Conservation (phyloP, 371 early-diverging fungal genomes). For the Haplosporangium sp. region DNA sequence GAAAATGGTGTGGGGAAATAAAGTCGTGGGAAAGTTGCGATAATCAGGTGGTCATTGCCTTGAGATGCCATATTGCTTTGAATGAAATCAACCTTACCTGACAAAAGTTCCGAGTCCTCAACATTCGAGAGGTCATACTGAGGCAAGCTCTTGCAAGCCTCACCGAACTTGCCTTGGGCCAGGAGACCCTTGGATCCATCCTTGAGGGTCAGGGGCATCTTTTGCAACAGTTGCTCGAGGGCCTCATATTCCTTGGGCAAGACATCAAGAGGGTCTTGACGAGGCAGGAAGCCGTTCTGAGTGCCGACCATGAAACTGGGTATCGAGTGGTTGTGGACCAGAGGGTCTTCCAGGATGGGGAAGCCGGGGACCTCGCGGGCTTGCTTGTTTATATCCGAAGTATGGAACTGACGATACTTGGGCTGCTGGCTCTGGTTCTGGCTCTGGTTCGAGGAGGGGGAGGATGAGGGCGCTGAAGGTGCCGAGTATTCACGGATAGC, state of each 20-base stretch:
- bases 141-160: conserved; percentile 78
- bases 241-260: conserved; percentile 76
- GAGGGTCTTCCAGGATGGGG: conserved; percentile 54
- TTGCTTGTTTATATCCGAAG: conserved; percentile 21
- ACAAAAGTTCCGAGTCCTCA: conserved; percentile 74
- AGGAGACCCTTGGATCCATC: conserved; percentile 83
- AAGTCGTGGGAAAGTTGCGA: neutral
- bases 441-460: conserved; percentile 11
- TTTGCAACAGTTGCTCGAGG: conserved; percentile 77
- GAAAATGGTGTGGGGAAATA: conserved; percentile 1
- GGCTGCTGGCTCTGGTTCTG: conserved; percentile 19
- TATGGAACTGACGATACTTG: conserved; percentile 52
- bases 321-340: conserved; percentile 54
- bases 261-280: conserved; percentile 69
- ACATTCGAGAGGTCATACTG: conserved; percentile 77
- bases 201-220: conserved; percentile 77
- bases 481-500: conserved; percentile 45
- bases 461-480: conserved; percentile 20
- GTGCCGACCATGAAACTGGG: conserved; percentile 75
- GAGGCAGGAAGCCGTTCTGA: conserved; percentile 79
- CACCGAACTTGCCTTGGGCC: conserved; percentile 82
- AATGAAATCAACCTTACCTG: conserved; percentile 57
- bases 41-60: neutral
- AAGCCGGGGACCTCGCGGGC: conserved; percentile 53
- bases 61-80: no score